Percentiles rank a stretch among this genome's conserved stretches.
These are phyloP conservation scores for Coprinellus micaceus DNA, from an alignment of 768 basidiomycete species.

Conservation along the genomic window DNA sequence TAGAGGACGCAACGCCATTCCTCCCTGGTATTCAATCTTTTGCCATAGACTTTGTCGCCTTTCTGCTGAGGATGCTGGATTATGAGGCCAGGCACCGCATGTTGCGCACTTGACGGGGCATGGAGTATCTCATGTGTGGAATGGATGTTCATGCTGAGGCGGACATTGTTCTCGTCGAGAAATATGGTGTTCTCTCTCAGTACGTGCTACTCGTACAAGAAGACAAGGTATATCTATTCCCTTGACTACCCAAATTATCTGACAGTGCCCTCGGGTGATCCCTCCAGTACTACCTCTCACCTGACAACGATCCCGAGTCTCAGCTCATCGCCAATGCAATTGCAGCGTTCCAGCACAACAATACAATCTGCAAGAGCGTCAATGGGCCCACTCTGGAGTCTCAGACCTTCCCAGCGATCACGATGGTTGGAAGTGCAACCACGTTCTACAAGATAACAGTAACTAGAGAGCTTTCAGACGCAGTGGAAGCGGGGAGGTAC, in stretches of 20 bases:
- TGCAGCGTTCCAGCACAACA: slow-evolving; percentile 29
- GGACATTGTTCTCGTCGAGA: slow-evolving; percentile 23
- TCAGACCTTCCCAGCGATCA: slow-evolving; percentile 12
- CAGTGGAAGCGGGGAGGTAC: slow-evolving; percentile 11
- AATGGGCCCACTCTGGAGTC: not conserved
- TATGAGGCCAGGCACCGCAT: not conserved
- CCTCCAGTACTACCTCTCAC: not conserved
- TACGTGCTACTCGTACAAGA: slow-evolving; percentile 25
- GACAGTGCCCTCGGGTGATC: too few species aligned
- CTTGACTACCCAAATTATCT: too few species aligned
- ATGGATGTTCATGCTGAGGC: not conserved
- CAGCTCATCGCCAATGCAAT: slow-evolving; percentile 30
- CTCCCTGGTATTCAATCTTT: slow-evolving; percentile 66
- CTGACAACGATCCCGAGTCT: slow-evolving; percentile 10
- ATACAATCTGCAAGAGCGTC: slow-evolving; percentile 4
- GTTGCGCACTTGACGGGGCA: not conserved
- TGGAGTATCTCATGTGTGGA: not conserved
- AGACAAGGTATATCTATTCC: slow-evolving; percentile 8
- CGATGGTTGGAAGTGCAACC: slow-evolving; percentile 11
- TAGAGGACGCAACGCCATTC: slow-evolving; percentile 60
- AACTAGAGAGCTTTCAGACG: slow-evolving; percentile 14
- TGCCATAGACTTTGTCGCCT: not conserved
- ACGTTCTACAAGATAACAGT: slow-evolving; percentile 18
- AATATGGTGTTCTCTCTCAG: slow-evolving; percentile 2
- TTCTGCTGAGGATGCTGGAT: not conserved